Evolutionary conservation across 352 stramenopile species (phyloP).

Genomic region (Pythium monospermum): DNA sequence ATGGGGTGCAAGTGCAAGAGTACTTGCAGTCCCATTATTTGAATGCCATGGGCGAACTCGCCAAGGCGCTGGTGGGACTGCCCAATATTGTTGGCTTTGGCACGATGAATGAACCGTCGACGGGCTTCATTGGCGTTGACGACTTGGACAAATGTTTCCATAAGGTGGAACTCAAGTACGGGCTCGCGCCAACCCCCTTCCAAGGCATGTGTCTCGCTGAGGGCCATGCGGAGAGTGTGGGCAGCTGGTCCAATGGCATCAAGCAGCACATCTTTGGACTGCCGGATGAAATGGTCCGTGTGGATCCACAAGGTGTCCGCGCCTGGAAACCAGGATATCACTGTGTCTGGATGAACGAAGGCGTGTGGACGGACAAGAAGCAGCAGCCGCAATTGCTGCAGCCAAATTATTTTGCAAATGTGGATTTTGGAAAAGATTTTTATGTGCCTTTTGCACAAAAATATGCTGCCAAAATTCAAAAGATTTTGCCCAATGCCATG

Average conservation of each 20-base stretch:
- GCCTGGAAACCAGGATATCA: slow-evolving; percentile 62
- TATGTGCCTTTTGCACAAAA: slow-evolving; percentile 78
- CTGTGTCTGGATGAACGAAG: slow-evolving; percentile 83
- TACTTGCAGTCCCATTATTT: slow-evolving; percentile 88
- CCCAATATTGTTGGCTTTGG: slow-evolving; percentile 88
- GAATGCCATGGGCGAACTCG: slow-evolving; percentile 63
- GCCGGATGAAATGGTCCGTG: slow-evolving; percentile 33
- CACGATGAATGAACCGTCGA: slow-evolving; percentile 89
- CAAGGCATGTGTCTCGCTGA: slow-evolving; percentile 78
- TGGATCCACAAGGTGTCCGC: slow-evolving; percentile 49
- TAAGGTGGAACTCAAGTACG: slow-evolving; percentile 61
- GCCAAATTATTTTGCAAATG: slow-evolving; percentile 62
- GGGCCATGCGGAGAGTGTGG: slow-evolving; percentile 49
- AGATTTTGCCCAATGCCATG: slow-evolving; percentile 50
- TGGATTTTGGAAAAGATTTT: slow-evolving; percentile 74
- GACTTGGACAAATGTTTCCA: slow-evolving; percentile 58
- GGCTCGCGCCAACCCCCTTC: slow-evolving; percentile 70
- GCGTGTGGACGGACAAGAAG: slow-evolving; percentile 57
- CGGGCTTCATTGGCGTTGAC: slow-evolving; percentile 64
- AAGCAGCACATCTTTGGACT: slow-evolving; percentile 65
- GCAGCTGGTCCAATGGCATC: slow-evolving; percentile 70
- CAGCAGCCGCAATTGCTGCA: slow-evolving; percentile 43
- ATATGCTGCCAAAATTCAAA: slow-evolving; percentile 54
- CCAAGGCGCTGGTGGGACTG: slow-evolving; percentile 51
- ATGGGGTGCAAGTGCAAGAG: slow-evolving; percentile 75